phyloP scores from a whole-genome alignment of 2,329 filamentous ascomycete species.

The Gaeumannomyces tritici region DNA sequence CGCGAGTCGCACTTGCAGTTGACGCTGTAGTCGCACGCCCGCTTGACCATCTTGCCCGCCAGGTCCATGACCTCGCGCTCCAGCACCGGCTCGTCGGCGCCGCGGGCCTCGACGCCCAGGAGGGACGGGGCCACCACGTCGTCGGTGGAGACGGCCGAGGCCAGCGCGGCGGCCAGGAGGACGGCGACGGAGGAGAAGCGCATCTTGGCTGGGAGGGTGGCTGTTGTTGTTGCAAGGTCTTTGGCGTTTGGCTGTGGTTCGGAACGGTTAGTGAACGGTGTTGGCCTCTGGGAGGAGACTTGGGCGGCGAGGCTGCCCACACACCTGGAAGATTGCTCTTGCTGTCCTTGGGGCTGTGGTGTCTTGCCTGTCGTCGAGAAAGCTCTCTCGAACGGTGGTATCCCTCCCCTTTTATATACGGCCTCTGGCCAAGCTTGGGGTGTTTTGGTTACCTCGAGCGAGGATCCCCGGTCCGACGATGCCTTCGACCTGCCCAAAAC shows the following conservation, averaged over 20 bases:
- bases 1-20: constrained; percentile 15
- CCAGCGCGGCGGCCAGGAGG: constrained; percentile 3
- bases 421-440: not conserved
- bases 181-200: constrained; percentile 5
- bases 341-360: not conserved
- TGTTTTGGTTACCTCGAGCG: not conserved
- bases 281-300: too few relatives aligned
- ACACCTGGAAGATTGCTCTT: not conserved
- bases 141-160: constrained; percentile 3
- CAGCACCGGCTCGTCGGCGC: not conserved
- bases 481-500: not conserved
- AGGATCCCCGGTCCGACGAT: not conserved
- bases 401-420: not conserved
- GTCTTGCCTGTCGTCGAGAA: not conserved
- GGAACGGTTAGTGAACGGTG: not conserved
- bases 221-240: not conserved
- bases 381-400: not conserved
- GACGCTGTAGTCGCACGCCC: constrained; percentile 12
- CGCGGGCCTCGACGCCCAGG: not conserved
- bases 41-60: constrained; percentile 5
- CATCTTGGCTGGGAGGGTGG: constrained; percentile 6
- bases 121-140: constrained; percentile 1
- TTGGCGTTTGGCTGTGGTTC: not conserved
- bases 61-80: not conserved
- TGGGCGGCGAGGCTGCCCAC: too few relatives aligned